phyloP scores from a whole-genome alignment of 2,329 filamentous ascomycete species.

The Fusarium burgessii region DNA sequence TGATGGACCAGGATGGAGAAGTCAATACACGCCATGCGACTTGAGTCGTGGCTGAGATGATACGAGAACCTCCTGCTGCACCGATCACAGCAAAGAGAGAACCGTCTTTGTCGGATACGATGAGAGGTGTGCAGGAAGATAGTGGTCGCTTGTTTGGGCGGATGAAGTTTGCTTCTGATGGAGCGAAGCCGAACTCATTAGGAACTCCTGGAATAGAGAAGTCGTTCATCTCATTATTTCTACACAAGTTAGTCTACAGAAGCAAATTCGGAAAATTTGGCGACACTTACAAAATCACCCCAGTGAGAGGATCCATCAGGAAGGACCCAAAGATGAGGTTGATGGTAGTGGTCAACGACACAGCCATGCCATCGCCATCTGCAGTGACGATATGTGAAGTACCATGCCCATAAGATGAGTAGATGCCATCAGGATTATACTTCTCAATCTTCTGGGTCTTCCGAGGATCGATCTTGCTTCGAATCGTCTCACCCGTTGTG shows the following conservation, averaged over 20 bases:
- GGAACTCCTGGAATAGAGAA: conserved; percentile 83
- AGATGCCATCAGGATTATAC: conserved; percentile 78
- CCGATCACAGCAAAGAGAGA: conserved; percentile 77
- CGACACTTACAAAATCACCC: conserved; percentile 75
- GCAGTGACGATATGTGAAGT: conserved; percentile 80
- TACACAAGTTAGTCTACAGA: conserved; percentile 13
- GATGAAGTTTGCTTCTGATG: conserved; percentile 84
- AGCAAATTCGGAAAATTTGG: conserved; percentile 46
- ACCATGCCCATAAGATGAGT: conserved; percentile 76
- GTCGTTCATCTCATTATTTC: conserved; percentile 78
- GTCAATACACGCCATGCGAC: conserved; percentile 76
- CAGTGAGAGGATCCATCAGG: conserved; percentile 83
- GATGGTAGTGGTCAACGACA: conserved; percentile 87
- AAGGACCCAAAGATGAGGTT: conserved; percentile 88
- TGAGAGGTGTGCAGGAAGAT: conserved; percentile 84
- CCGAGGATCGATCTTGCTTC: conserved; percentile 76
- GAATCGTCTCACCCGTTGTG: conserved; percentile 68
- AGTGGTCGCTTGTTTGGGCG: conserved; percentile 83
- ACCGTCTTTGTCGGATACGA: conserved; percentile 73
- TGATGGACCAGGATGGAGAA: conserved; percentile 69
- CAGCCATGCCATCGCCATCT: conserved; percentile 78
- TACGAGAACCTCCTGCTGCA: conserved; percentile 83
- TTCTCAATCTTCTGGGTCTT: conserved; percentile 77
- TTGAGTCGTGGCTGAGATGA: conserved; percentile 84
- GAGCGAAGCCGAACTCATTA: conserved; percentile 89